These are phyloP conservation scores for Cercospora berteroae DNA, from an alignment of 2,329 filamentous ascomycete genomes.

Conservation along the genomic window DNA sequence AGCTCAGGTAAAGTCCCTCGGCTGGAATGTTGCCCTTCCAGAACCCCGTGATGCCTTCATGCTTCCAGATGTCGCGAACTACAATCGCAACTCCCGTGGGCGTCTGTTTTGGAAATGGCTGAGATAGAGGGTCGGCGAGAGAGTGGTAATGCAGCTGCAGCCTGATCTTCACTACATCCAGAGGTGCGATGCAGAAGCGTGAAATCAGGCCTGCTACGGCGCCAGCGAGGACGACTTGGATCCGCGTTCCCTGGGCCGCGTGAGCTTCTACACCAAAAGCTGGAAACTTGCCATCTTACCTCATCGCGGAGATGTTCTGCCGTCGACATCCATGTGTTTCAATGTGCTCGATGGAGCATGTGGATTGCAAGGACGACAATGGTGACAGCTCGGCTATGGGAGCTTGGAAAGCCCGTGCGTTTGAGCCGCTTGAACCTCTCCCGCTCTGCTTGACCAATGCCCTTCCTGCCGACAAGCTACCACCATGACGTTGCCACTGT, in stretches of 20 bases:
- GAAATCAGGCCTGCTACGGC: conserved; percentile 81
- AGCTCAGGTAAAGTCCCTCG: conserved; percentile 89
- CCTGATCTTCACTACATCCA: conserved; percentile 97
- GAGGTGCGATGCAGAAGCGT: conserved; percentile 88
- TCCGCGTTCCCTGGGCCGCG: conserved; percentile 58
- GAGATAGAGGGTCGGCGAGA: conserved; percentile 68
- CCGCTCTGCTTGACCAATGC: background rate
- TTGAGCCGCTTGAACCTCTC: background rate
- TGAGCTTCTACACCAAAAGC: conserved; percentile 12
- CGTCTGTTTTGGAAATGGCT: conserved; percentile 39
- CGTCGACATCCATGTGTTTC: conserved; percentile 59
- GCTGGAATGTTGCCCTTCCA: conserved; percentile 99
- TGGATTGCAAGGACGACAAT: background rate
- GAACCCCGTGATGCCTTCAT: conserved; percentile 80
- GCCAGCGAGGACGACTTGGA: conserved; percentile 65
- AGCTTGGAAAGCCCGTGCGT: background rate
- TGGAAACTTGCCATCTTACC: conserved; percentile 43
- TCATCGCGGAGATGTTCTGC: conserved; percentile 68
- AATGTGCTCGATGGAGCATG: conserved; percentile 4
- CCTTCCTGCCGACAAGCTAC: background rate
- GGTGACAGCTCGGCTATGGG: background rate
- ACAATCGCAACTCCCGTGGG: conserved; percentile 31
- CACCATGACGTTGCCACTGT: conserved; percentile 6
- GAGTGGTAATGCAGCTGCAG: conserved; percentile 90
- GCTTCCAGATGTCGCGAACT: conserved; percentile 64